Base-by-base conservation (phyloP, 2,329 filamentous ascomycete species). In the Seiridium cupressi region DNA sequence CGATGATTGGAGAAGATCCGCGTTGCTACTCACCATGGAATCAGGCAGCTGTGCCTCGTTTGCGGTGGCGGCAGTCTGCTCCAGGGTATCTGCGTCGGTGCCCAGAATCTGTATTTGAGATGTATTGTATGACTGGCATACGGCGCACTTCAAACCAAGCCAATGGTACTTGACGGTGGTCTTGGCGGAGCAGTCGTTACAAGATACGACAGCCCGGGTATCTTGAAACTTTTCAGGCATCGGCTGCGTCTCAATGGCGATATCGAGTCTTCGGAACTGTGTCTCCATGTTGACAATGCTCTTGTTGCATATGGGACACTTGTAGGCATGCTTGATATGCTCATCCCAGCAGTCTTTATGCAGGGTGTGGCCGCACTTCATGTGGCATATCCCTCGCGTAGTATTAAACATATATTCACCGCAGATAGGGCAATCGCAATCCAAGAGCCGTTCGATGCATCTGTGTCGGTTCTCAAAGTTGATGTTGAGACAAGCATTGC, bases 231-330 rank as follows among this genome's bases (percentile, higher is more conserved):
- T 91, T 5, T 82, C 77, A 0, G 95, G 95, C 93, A 99, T 98
- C 1, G 95, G 95, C 72, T 99, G 95, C 49, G 84, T 84, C 64
- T 90, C 84, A 62, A 99, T 97, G 55, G 92, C 89, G 57, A 93
- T 86, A 69, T 97, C 94, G 40, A 98, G 78, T 66, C 95, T 95
- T 54, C 92, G 88, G 78, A 98, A 99, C 67, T 96, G 91, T 44
- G 91, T 86, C 71, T 97, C 94, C 94, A 99, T 99, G 71, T 98
- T 98, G 65, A 92, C 87, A n/a, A 96, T 89, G 64, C 91, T 97
- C 75, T 95, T 96, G 77, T 90, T 96, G 82, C 95, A 99, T 54
- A 97, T 93, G 0, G 94, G 95, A 69, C 95, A 99, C 70, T 94
- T 96, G 79, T 98, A 99, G 5, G 93, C 96, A 3, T 87, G 88